These are phyloP conservation scores for Leucocoprinus birnbaumii DNA, from an alignment of 768 basidiomycete genomes.

Conservation along the genomic window DNA sequence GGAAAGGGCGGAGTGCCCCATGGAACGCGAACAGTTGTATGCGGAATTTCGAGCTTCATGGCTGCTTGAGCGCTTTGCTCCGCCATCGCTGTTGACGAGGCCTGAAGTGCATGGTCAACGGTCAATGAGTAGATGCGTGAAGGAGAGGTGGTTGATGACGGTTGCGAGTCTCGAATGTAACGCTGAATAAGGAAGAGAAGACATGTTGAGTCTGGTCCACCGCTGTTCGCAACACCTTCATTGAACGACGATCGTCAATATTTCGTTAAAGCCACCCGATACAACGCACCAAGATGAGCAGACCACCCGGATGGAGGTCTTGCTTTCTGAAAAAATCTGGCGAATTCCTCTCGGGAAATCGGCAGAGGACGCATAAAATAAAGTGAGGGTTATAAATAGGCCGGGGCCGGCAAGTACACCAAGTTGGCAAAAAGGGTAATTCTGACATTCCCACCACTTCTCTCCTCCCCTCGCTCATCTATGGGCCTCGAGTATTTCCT, in stretches of 20 bases:
- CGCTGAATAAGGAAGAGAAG: conserved; percentile 65
- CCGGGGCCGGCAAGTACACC: background rate
- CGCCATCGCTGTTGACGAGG: conserved; percentile 55
- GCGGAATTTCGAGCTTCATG: conserved; percentile 37
- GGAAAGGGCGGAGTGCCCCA: conserved; percentile 62
- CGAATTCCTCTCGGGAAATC: conserved; percentile 49
- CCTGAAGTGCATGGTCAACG: conserved; percentile 70
- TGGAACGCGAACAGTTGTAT: conserved; percentile 43
- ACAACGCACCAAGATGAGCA: background rate
- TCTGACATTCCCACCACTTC: background rate
- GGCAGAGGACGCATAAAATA: conserved; percentile 19
- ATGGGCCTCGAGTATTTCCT: conserved; percentile 23
- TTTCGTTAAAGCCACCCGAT: conserved; percentile 36
- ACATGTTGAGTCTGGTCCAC: conserved; percentile 81
- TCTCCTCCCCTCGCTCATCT: background rate
- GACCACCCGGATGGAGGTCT: conserved; percentile 49
- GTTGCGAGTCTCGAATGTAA: conserved; percentile 27
- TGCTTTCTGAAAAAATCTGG: conserved; percentile 40
- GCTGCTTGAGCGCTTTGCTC: conserved; percentile 42
- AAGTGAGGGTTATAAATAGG: conserved; percentile 4
- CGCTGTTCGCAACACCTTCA: conserved; percentile 72
- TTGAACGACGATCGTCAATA: conserved; percentile 20
- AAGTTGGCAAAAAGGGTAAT: background rate
- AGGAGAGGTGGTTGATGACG: background rate
- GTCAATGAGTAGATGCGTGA: conserved; percentile 51